A percentile compares a stretch with the other conserved stretches of the same genome.
Evolutionary conservation across 2,329 filamentous ascomycete genomes (phyloP).

Genomic region (Paracorniculantispora psalliotae): DNA sequence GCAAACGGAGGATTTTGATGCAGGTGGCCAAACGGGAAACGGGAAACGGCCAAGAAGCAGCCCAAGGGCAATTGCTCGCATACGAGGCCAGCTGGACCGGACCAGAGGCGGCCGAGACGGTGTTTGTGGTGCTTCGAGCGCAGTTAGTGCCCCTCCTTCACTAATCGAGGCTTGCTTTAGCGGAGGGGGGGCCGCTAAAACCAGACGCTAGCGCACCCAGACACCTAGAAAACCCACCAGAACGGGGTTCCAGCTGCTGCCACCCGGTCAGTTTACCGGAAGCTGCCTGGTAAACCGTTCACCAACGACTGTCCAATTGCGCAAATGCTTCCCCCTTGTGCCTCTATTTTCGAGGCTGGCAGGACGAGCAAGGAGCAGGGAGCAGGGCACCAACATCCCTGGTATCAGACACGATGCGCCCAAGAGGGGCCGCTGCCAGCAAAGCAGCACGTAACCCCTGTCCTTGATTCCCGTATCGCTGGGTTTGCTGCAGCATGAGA

Average conservation of each 20-base stretch:
- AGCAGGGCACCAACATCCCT: background rate
- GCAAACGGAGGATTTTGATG: background rate
- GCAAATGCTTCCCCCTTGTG: too few species aligned
- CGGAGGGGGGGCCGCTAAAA: background rate
- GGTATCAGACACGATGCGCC: background rate
- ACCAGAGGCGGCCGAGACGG: background rate
- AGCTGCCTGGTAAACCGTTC: too few species aligned
- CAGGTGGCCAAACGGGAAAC: background rate
- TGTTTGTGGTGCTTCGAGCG: too few species aligned
- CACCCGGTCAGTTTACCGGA: too few species aligned
- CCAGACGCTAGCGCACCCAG: background rate
- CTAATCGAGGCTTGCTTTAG: background rate
- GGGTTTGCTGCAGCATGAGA: background rate
- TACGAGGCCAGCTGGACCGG: background rate
- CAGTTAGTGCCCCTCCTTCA: background rate
- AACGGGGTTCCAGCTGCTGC: too few species aligned
- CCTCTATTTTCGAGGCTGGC: too few species aligned
- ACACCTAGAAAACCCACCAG: too few species aligned
- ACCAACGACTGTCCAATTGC: too few species aligned
- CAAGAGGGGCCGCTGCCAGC: conserved; percentile 5
- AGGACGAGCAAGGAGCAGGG: too few species aligned
- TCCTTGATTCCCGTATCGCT: background rate
- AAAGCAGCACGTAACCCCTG: background rate
- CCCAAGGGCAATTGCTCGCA: too few species aligned
- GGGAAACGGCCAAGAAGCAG: background rate